Conservation (phyloP, 2,329 filamentous ascomycete genomes). For the Clarireedia hainanense region DNA sequence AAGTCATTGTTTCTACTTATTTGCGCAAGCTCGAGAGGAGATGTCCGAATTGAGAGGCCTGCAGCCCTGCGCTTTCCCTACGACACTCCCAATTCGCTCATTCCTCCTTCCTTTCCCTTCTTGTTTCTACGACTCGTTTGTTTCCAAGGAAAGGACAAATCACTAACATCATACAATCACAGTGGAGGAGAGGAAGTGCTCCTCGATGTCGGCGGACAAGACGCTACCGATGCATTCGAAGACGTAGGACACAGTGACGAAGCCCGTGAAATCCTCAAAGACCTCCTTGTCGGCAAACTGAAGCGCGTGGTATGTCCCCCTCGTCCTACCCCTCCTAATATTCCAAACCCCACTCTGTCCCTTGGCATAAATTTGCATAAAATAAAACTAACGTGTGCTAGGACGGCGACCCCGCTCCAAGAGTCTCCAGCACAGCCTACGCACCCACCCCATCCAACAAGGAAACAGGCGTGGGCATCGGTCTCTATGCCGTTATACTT, state of each 20-base stretch:
- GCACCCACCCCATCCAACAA: conserved; percentile 31
- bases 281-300: conserved; percentile 64
- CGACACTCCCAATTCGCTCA: background rate
- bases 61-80: background rate
- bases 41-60: background rate
- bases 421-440: conserved; percentile 38
- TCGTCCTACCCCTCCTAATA: conserved; percentile 5
- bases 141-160: background rate
- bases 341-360: background rate
- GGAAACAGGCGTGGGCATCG: conserved; percentile 57
- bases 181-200: conserved; percentile 98
- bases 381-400: conserved; percentile 26
- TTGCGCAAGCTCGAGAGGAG: background rate
- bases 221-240: conserved; percentile 96
- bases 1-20: conserved; percentile 33
- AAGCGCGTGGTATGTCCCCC: conserved; percentile 65
- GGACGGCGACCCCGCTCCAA: conserved; percentile 66
- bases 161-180: conserved; percentile 17
- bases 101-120: background rate
- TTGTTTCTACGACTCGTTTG: background rate
- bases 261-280: conserved; percentile 85
- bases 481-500: conserved; percentile 73
- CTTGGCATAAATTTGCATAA: background rate
- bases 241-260: conserved; percentile 99
- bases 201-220: conserved; percentile 90